Percentiles rank a stretch among this genome's conserved stretches.
Evolutionary conservation across 768 basidiomycete species (phyloP).

Genomic region (Lactifluus rugatus): DNA sequence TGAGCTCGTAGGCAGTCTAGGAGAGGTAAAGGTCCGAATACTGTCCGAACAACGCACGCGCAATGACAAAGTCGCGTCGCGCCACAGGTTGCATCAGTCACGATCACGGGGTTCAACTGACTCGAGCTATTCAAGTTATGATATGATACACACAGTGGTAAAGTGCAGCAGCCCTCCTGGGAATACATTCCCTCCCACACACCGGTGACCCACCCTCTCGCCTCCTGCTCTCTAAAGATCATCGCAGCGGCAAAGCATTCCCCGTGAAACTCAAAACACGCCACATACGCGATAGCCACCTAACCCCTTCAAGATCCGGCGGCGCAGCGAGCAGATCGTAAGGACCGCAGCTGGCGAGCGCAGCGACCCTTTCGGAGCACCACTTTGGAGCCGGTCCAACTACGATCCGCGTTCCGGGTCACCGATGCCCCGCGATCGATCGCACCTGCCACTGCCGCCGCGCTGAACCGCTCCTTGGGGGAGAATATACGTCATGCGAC

Average conservation of each 20-base stretch:
- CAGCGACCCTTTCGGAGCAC: conserved; percentile 32
- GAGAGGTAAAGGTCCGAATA: too few relatives aligned
- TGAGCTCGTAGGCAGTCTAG: too few relatives aligned
- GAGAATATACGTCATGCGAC: conserved; percentile 47
- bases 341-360: conserved; percentile 58
- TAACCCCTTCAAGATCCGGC: conserved; percentile 15
- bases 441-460: conserved; percentile 1
- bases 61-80: not conserved
- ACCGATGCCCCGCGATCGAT: conserved; percentile 23
- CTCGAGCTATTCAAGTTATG: too few relatives aligned
- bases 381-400: conserved; percentile 30
- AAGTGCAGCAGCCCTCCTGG: too few relatives aligned
- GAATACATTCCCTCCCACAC: conserved; percentile 6
- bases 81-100: not conserved
- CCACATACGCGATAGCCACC: conserved; percentile 30
- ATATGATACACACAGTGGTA: too few relatives aligned
- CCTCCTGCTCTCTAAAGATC: conserved; percentile 32
- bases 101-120: conserved; percentile 2
- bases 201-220: conserved; percentile 27
- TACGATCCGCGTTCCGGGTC: conserved; percentile 54
- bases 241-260: conserved; percentile 38
- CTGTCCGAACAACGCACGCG: not conserved
- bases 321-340: conserved; percentile 43
- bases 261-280: conserved; percentile 53
- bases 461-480: conserved; percentile 14